phyloP scores from a whole-genome alignment of 192 early-diverging fungal species.

The Gamsiella multidivaricata region DNA sequence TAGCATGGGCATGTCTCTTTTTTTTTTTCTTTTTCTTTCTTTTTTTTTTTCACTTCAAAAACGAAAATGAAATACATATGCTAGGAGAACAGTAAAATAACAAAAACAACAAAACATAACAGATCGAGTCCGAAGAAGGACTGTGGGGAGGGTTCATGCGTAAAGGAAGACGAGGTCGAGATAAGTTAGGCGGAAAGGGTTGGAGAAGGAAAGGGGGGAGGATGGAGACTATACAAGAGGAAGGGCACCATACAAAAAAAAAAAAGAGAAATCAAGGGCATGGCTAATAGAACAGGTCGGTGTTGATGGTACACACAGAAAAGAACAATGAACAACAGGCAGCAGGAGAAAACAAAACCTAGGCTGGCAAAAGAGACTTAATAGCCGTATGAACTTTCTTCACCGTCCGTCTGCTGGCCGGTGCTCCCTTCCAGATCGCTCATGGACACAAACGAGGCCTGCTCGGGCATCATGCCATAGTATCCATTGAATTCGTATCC shows the following conservation, averaged over 20 bases:
- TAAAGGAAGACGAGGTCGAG: too few species aligned
- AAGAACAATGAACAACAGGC: not conserved
- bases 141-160: not conserved
- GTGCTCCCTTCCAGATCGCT: conserved; percentile 54
- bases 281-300: conserved; percentile 19
- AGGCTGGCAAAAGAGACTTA: too few species aligned
- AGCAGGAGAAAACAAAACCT: not conserved
- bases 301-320: conserved; percentile 1
- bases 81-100: conserved; percentile 4
- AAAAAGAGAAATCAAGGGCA: not conserved
- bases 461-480: conserved; percentile 54
- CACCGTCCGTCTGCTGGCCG: conserved; percentile 51
- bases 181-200: not conserved
- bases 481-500: conserved; percentile 44
- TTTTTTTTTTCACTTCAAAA: conserved; percentile 9
- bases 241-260: not conserved
- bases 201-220: not conserved
- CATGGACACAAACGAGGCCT: conserved; percentile 57
- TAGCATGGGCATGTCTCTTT: not conserved
- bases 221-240: conserved; percentile 20
- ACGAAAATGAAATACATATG: conserved; percentile 9
- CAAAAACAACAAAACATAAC: conserved; percentile 7
- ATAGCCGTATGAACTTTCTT: conserved; percentile 44
- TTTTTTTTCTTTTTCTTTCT: conserved; percentile 6
- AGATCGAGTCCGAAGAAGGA: not conserved